Evolutionary conservation across 768 basidiomycete genomes (phyloP).

Genomic region (Termitomyces sp.): DNA sequence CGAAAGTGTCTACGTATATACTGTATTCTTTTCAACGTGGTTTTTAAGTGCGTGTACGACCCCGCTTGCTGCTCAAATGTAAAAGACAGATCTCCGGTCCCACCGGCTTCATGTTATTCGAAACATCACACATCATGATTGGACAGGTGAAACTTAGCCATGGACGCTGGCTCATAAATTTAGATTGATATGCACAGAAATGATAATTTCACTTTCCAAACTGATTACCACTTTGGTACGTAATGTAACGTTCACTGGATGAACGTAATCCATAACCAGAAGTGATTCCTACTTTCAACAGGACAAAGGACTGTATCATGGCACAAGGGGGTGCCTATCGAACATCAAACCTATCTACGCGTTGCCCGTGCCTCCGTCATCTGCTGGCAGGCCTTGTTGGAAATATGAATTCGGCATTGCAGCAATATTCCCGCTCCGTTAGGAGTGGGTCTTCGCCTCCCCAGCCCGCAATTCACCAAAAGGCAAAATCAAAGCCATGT

Average conservation of each 20-base stretch:
- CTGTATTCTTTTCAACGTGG: background rate
- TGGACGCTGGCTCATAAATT: background rate
- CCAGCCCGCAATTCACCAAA: no score
- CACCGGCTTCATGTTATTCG: background rate
- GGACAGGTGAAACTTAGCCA: conserved; percentile 1
- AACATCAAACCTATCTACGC: background rate
- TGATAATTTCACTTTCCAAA: background rate
- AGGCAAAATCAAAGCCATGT: no score
- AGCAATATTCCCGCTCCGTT: background rate
- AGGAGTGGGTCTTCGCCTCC: no score
- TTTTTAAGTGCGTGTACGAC: background rate
- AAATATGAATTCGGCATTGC: background rate
- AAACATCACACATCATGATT: background rate
- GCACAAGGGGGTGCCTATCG: background rate
- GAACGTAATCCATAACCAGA: background rate
- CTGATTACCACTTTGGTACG: background rate
- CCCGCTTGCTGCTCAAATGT: background rate
- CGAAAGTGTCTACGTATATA: background rate
- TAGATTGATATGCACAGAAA: background rate
- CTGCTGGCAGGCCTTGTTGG: background rate
- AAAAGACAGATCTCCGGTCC: background rate
- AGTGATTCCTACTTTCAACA: no score
- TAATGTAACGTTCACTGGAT: background rate
- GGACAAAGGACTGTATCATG: no score
- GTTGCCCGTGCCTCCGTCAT: background rate